Base-by-base conservation (phyloP, 176 grass and related monocot species). In the Aegilops bicornis region DNA sequence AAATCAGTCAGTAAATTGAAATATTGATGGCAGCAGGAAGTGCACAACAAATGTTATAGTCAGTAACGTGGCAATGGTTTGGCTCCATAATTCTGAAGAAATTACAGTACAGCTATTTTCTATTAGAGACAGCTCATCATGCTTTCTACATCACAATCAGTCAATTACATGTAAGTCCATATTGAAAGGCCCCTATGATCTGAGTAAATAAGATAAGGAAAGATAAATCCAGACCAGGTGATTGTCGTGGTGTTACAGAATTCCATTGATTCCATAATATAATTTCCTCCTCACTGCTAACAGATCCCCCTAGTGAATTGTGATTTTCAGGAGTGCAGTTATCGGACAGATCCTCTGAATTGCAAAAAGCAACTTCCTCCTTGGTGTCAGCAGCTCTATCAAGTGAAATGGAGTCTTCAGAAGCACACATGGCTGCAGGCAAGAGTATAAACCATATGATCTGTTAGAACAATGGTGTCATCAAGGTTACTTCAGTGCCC, bases 221-320 rank as follows among this genome's bases (percentile, higher is more conserved):
- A 77, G 56, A 60, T 66, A 61, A 79, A 77, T 27, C 50, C 78
- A 3, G 59, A 91, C 90, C 86, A 70, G 56, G 7, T 58, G 13
- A 2, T 60, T 45, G 64, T 17, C 3, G 27, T 70, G 6, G 62
- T 81, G 77, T 76, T 66, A 42, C 48, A 71, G 39, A 76, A 52
- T 33, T 75, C 45, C 40, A 69, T 81, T 77, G 81, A 66, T 85
- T 88, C 81, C 82, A 88, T 64, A 88, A 42, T 85, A 84, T 91
- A 19, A 88, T 29, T 78, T 88, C 86, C 52, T 85, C 64, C 25
- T 69, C 75, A 2, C 40, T 79, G 40, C n/a, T 78, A 47, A 25
- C 74, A 52, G 84, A 67, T 37, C 14, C 48, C 72, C 19, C 76
- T 47, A 60, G 10, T 30, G 25, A 80, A 68, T 60, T 79, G 23